These are phyloP conservation scores for Exophiala spinifera DNA, from an alignment of 2,329 filamentous ascomycete species.

Conservation along the genomic window DNA sequence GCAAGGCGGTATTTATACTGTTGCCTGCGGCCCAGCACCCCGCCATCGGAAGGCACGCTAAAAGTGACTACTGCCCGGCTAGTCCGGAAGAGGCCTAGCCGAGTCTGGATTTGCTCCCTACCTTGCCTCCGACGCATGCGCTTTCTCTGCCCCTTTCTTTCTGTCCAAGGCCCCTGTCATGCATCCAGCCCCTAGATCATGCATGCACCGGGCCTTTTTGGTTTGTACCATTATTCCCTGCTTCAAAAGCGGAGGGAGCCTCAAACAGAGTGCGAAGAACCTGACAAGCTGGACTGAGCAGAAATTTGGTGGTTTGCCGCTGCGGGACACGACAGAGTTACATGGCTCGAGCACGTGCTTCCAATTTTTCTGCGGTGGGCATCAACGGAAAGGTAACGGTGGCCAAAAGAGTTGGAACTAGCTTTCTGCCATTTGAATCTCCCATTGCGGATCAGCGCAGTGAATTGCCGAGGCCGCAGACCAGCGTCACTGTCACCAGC, in stretches of 20 bases:
- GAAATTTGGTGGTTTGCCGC: not conserved
- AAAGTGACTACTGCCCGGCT: conserved; percentile 6
- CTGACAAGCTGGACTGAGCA: not conserved
- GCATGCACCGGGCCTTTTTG: conserved; percentile 3
- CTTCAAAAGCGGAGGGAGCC: not conserved
- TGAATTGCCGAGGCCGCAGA: not conserved
- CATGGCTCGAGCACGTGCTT: conserved; percentile 19
- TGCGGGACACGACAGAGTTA: conserved; percentile 7
- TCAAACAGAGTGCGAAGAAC: not conserved
- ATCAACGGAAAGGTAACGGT: not conserved
- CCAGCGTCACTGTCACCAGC: not conserved
- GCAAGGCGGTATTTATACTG: conserved; percentile 20
- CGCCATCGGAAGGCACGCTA: conserved; percentile 9
- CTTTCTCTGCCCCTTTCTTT: conserved; percentile 20
- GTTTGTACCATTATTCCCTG: not conserved
- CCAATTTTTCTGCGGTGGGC: conserved; percentile 6
- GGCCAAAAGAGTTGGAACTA: not conserved
- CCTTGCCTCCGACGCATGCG: conserved; percentile 7
- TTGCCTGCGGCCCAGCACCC: conserved; percentile 7
- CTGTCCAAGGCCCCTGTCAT: not conserved
- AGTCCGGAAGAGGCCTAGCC: conserved; percentile 2
- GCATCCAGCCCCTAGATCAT: conserved; percentile 11
- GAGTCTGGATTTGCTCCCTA: conserved; percentile 1
- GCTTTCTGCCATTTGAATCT: no score
- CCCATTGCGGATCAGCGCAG: not conserved